A percentile compares a stretch with the other conserved stretches of the same genome.
phyloP scores from a whole-genome alignment of 306 rosid species.

The Chamaecrista fasciculata region DNA sequence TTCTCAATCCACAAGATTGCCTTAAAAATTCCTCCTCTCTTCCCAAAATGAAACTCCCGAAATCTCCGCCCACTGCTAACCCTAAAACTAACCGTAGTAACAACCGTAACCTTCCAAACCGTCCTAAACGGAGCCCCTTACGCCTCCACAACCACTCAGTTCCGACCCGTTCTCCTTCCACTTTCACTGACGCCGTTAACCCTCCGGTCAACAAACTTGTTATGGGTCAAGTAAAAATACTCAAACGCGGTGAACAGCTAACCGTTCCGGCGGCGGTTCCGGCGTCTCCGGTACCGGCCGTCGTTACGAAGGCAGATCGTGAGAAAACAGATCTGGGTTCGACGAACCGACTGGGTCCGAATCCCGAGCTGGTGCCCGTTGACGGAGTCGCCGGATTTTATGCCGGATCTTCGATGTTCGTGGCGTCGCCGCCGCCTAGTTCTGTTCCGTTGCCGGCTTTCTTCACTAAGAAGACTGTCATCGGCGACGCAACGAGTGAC shows the following conservation, averaged over 20 bases:
- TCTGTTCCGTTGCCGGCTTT: constrained; percentile 57
- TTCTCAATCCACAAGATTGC: constrained; percentile 41
- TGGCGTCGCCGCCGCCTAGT: constrained; percentile 52
- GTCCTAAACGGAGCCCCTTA: constrained; percentile 20
- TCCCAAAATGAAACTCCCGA: constrained; percentile 14
- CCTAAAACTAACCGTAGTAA: constrained; percentile 15
- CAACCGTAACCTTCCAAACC: constrained; percentile 19
- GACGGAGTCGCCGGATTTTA: constrained; percentile 27
- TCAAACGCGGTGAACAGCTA: constrained; percentile 42
- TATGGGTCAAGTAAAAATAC: constrained; percentile 42
- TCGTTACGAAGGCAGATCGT: background rate
- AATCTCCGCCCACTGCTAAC: background rate
- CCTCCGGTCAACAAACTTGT: constrained; percentile 5
- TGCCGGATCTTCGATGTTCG: constrained; percentile 39
- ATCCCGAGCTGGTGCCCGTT: background rate
- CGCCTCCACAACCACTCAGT: constrained; percentile 1
- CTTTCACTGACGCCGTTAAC: background rate
- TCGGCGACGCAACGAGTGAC: constrained; percentile 41
- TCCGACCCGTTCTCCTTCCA: background rate
- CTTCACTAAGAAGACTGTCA: constrained; percentile 23
- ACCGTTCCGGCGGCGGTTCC: too few relatives aligned
- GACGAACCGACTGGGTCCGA: background rate
- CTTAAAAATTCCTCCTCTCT: background rate
- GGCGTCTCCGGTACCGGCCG: background rate
- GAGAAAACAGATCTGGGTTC: background rate